Evolutionary conservation across 129 eudicot species (phyloP).

Genomic region (Lactuca saligna): DNA sequence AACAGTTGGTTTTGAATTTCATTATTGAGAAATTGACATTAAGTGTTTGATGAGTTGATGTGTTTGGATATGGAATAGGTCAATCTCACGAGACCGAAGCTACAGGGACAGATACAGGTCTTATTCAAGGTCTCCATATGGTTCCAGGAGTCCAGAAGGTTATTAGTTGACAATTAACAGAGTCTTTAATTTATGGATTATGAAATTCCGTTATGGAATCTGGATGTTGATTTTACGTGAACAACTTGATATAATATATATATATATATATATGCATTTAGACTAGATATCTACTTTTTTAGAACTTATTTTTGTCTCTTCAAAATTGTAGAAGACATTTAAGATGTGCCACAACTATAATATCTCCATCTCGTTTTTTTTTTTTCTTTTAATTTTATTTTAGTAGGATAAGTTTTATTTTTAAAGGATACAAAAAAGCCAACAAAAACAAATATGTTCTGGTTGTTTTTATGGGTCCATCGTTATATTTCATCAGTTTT

Average conservation of each 20-base stretch:
- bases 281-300: too few species aligned
- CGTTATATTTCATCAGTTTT: too few species aligned
- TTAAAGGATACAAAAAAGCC: too few species aligned
- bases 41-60: too few species aligned
- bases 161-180: constrained; percentile 19
- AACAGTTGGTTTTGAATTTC: too few species aligned
- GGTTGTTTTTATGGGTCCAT: too few species aligned
- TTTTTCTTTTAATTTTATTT: too few species aligned
- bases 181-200: not conserved
- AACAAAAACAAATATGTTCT: too few species aligned
- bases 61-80: constrained; percentile 30
- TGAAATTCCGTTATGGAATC: not conserved
- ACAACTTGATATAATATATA: not conserved
- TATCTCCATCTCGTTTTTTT: not conserved
- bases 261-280: too few species aligned
- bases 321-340: not conserved
- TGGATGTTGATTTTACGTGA: constrained; percentile 7
- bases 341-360: not conserved
- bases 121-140: constrained; percentile 44
- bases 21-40: too few species aligned
- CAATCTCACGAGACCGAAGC: constrained; percentile 44
- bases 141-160: constrained; percentile 38
- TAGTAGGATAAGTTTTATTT: too few species aligned
- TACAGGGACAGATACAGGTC: constrained; percentile 46
- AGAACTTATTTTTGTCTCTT: not conserved